phyloP scores from a whole-genome alignment of 495 filamentous ascomycete species.

The Xylaria palmicola region DNA sequence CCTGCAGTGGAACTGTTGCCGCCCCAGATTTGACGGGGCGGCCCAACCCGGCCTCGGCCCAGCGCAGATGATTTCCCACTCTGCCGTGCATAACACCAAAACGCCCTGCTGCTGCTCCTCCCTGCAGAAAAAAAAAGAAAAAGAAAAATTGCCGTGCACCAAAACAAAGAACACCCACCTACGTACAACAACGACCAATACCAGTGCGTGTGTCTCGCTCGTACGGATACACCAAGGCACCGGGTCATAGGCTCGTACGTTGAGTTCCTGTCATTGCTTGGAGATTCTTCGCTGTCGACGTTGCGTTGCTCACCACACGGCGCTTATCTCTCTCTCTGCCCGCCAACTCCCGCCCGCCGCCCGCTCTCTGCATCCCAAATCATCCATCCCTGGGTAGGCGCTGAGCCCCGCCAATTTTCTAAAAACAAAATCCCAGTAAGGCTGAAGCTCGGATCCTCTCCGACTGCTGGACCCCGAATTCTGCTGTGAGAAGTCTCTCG shows the following conservation, averaged over 20 bases:
- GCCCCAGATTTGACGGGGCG: background rate
- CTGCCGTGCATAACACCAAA: background rate
- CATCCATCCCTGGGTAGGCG: conserved; percentile 9
- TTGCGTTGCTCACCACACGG: background rate
- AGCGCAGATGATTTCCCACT: background rate
- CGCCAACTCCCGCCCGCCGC: conserved; percentile 1
- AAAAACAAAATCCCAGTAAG: background rate
- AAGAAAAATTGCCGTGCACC: conserved; percentile 4
- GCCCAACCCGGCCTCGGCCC: background rate
- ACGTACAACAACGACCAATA: too few species aligned
- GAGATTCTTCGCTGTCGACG: too few species aligned
- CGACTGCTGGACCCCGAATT: background rate
- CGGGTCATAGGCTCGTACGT: too few species aligned
- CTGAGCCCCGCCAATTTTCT: conserved; percentile 5
- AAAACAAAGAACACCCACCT: background rate
- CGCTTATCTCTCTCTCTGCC: background rate
- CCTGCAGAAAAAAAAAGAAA: background rate
- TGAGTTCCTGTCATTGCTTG: too few species aligned
- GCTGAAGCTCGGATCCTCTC: background rate
- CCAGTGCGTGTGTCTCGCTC: too few species aligned
- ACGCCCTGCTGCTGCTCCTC: background rate
- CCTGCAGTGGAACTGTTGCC: background rate
- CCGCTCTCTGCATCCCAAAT: background rate
- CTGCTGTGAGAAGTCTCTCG: background rate
- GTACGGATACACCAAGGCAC: too few species aligned